Percentiles rank a stretch among this genome's conserved stretches.
Evolutionary conservation across 257 asterid species (phyloP).

Genomic region (Petunia axillaris): DNA sequence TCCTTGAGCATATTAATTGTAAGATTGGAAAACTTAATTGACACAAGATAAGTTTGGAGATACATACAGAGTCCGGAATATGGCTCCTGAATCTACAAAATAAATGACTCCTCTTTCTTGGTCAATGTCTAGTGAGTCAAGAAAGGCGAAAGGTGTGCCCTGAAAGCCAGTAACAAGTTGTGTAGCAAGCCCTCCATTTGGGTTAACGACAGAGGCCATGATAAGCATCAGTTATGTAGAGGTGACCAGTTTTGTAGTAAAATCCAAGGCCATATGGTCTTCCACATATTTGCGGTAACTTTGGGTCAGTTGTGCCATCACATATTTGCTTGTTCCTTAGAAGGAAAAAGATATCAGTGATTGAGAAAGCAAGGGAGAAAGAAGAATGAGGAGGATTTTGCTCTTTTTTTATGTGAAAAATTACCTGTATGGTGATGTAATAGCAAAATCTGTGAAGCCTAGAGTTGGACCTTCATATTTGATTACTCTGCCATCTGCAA

Average conservation of each 20-base stretch:
- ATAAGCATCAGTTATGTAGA: slow-evolving; percentile 46
- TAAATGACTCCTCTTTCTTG: slow-evolving; percentile 45
- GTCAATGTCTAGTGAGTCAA: slow-evolving; percentile 52
- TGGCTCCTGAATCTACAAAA: slow-evolving; percentile 52
- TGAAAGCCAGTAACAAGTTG: slow-evolving; percentile 30
- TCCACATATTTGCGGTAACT: slow-evolving; percentile 40
- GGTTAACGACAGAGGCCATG: slow-evolving; percentile 56
- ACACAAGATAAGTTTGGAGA: not conserved
- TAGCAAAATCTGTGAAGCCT: slow-evolving; percentile 49
- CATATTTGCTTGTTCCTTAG: slow-evolving; percentile 47
- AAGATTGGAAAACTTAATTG: not conserved
- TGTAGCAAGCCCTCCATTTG: slow-evolving; percentile 48
- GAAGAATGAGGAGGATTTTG: not conserved
- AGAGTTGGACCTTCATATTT: slow-evolving; percentile 31
- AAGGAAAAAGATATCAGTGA: no score
- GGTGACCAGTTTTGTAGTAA: slow-evolving; percentile 43
- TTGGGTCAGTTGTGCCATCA: slow-evolving; percentile 38
- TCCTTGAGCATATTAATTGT: not conserved
- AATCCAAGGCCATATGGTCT: slow-evolving; percentile 50
- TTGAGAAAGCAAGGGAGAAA: not conserved
- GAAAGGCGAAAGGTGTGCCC: slow-evolving; percentile 41
- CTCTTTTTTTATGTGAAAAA: not conserved
- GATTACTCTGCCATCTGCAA: slow-evolving; percentile 57
- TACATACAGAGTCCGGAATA: slow-evolving; percentile 21
- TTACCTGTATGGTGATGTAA: slow-evolving; percentile 52